Base-by-base conservation (phyloP, 2,329 filamentous ascomycete genomes). In the Madurella fahalii region DNA sequence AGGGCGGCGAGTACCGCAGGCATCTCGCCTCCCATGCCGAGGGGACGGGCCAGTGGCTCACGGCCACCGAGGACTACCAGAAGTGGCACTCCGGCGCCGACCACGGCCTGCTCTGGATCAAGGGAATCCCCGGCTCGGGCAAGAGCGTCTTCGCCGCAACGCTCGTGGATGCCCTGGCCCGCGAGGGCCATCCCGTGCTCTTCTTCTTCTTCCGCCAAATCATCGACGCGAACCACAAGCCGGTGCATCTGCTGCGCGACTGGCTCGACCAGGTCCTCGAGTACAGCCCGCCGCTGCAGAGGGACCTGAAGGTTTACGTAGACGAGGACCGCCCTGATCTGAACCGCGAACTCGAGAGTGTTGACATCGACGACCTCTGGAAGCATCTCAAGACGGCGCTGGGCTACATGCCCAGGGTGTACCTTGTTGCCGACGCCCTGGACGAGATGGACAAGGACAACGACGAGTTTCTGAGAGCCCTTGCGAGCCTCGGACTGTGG, bases 391-490 rank as follows among this genome's bases (percentile, higher is more conserved):
- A 61, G 5, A 58, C 59, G 30, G 65, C 65, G 0, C 47, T 70
- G 9, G 44, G 44, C 2, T 37, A 45, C 5, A 56, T 66, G 17
- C 61, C 54, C 40, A 47, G 54, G 31, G 71, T 67, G 0, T 77
- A 71, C 48, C 72, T 69, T 34, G 64, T 78, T 2, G 65, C 67
- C 0, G 75, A 77, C 56, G 74, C 74, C 0, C 64, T 78, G 2
- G 77, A 79, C 54, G 76, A 79, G 60, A 77, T 78, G 69, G 71
- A 75, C 40, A 40, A 61, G n/a, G 69, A 64, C 0, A 62, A 72
- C 15, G 67, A 70, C 2, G 39, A 56, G 18, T 61, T 56, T 0
- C 54, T 76, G 2, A 45, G 65, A 3, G 47, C 59, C 2, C 61
- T 78, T 0, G 64, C 62, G 1, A 49, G 57, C 0, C 62, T 78